Base-by-base conservation (phyloP, 371 early-diverging fungal species). In the Mortierella sp. region DNA sequence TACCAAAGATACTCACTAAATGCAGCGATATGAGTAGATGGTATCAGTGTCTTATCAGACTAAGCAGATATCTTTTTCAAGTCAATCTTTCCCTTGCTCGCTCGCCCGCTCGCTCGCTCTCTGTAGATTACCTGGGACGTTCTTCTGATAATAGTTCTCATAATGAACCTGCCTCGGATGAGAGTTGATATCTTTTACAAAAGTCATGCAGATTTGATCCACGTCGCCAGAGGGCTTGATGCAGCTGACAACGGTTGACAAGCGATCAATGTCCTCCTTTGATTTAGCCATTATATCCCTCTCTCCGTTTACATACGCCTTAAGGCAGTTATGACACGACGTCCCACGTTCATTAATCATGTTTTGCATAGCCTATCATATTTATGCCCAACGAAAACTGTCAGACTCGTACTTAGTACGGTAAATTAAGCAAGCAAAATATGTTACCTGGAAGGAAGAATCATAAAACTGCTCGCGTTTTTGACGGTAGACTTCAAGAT, bases 1-100 rank as follows among this genome's bases (percentile, higher is more conserved):
- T 83, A 50, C 92, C 92, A 84, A 91, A 93, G 0, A 91, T 70
- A 38, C 91, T 76, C 72, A 91, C 92, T 81, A 67, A 62, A 63
- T 38, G 61, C 16, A 22, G 60, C 11, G 50, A 50, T 36, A 48
- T 28, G 53, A 36, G 38, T 32, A 16, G 2, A 10, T 43, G 15
- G 48, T 11, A 21, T 48, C n/a, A 48, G 16, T 48, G 16, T 7
- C 1, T n/a, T 48, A 10, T 43, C 16, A 10, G 16, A 3, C 7
- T 9, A 38, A 58, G n/a, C 45, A 33, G 33, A 55, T 19, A 57
- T 57, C 57, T 28, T 64, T 55, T 41, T 45, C 40, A 16, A 28
- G 16, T 40, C 6, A 40, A 28, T 58, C 16, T 32, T 16, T 61
- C 22, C 21, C 0, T 43, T 13, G 7, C 13, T 43, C 43, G 43